Base-by-base conservation (phyloP, 2,329 filamentous ascomycete genomes). In the Colletotrichum sojae region DNA sequence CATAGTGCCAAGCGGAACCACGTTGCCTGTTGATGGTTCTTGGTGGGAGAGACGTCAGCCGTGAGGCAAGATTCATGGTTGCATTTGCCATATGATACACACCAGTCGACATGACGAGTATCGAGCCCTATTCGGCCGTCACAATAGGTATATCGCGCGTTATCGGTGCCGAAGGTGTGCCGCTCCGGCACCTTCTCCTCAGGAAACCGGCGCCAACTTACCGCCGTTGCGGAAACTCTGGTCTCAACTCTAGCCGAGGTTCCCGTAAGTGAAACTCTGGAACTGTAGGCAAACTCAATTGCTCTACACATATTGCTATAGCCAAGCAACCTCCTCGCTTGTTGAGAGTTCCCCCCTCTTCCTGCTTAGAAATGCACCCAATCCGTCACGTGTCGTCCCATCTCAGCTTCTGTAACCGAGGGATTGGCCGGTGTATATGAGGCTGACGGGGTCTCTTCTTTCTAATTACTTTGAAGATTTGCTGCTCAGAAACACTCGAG, bases 331-430 rank as follows among this genome's bases (percentile, higher is more conserved):
- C 46, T 54, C 48, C 8, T 46, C 60, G 20, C 53, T 18, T 43
- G 39, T 48, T 51, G 27, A 25, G 13, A 4, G 18, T 22, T 22
- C 40, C 13, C 45, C 51, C 46, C 20, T n/a, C 39, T 13, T 25
- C 6, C n/a, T 60, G 66, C 49, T 69, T 69, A 66, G 55, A 66
- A 69, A 66, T 66, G 36, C 62, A 18, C 20, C 15, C 22, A 66
- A 45, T 13, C n/a, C 20, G 43, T 51, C 66, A 69, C 66, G 51
- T 69, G 66, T 65, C 45, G 51, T 53, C 62, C 25, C 36, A 56
- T 22, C 62, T 69, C 39, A 39, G 8, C 5, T 22, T 15, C 1
- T 2, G 22, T 12, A 48, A 31, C 62, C 55, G 66, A 66, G 66
- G 62, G 51, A 46, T 5, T 25, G 45, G 20, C 6, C 18, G 13